phyloP scores from a whole-genome alignment of 108 stramenopile species.

The Mediolabrus comicus region DNA sequence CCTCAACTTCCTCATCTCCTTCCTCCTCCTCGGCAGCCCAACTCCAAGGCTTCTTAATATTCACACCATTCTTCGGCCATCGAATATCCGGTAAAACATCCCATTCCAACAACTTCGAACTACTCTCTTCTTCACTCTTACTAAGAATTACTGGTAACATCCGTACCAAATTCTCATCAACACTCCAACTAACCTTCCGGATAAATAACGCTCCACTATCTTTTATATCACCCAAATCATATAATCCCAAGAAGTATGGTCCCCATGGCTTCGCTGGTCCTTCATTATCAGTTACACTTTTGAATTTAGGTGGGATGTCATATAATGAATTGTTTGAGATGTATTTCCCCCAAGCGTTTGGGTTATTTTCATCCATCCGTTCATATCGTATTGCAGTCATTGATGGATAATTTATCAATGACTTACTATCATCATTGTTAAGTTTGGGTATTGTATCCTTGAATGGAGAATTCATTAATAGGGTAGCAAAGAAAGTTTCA shows the following conservation, averaged over 20 bases:
- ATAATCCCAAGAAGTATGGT: conserved; percentile 86
- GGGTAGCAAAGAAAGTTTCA: conserved; percentile 86
- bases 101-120: conserved; percentile 9
- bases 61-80: conserved; percentile 63
- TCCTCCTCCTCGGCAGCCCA: conserved; percentile 6
- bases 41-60: conserved; percentile 27
- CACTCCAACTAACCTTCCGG: conserved; percentile 70
- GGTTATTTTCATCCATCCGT: conserved; percentile 88
- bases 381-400: conserved; percentile 78
- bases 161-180: conserved; percentile 71
- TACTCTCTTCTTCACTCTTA: neutral
- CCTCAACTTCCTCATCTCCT: conserved; percentile 17
- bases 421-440: conserved; percentile 26
- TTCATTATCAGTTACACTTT: conserved; percentile 39
- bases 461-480: conserved; percentile 69
- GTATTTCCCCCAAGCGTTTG: conserved; percentile 63
- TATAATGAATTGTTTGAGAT: conserved; percentile 56
- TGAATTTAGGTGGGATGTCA: conserved; percentile 43
- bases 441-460: conserved; percentile 63
- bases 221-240: conserved; percentile 74
- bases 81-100: conserved; percentile 65
- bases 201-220: conserved; percentile 81
- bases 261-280: conserved; percentile 75
- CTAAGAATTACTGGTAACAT: conserved; percentile 61
- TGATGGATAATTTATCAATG: conserved; percentile 28